Base-by-base conservation (phyloP, 352 stramenopile species). In the Plasmopara viticola region DNA sequence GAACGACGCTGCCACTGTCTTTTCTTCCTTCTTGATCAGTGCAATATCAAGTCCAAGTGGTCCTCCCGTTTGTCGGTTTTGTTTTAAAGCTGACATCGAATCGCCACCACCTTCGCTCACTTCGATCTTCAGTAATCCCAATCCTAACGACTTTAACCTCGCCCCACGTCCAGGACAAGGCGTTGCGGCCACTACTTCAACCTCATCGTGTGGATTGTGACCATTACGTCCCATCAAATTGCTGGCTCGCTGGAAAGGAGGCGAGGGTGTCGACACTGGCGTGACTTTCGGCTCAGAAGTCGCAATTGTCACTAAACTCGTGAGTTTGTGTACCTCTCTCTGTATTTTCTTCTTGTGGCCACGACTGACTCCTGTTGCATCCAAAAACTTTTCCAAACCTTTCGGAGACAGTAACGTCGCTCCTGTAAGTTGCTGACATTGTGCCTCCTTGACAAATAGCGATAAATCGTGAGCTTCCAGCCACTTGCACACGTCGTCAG, bases 341-440 rank as follows among this genome's bases (percentile, higher is more conserved):
- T 73, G 63, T 28, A 93, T 53, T 39, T 90, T 90, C 58, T 88
- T 89, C 59, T 89, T 89, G 43, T 87, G 73, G 1, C 74, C 74
- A 4, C 82, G 67, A 49, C 74, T 86, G n/a, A 72, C 74, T 7
- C 56, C 52, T 7, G 48, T 51, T 13, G 61, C 68, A 41, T 86
- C 74, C n/a, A 89, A 51, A 45, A 93, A 71, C 45, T 51, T 54
- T 6, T 90, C 72, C 45, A 87, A 70, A 7, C 50, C 51, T 4
- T 47, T 25, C 8, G 63, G 65, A 18, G 84, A 48, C 15, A 87
- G 50, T 52, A 86, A 64, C 8, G 54, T 64, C 35, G 39, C 35
- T 18, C 79, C 79, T 43, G 86, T 70, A 1, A 93, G 58, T 15
- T 58, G 46, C 18, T 84, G 65, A 5, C 45, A 34, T 10, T 53